Conservation (phyloP, 2,329 filamentous ascomycete genomes). For the Pseudogymnoascus sp. region DNA sequence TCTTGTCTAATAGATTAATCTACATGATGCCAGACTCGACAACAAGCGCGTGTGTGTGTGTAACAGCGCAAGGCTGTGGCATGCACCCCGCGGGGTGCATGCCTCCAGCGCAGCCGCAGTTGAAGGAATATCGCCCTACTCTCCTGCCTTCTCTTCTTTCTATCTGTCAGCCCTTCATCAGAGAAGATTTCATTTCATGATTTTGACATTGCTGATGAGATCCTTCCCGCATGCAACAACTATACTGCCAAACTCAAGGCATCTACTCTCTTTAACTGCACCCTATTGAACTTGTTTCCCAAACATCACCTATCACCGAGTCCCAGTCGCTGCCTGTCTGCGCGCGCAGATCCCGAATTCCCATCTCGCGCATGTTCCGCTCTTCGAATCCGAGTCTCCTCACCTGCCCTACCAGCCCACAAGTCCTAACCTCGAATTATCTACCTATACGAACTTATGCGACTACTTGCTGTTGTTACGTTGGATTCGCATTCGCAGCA, state of each 20-base stretch:
- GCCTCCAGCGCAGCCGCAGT: neutral
- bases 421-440: neutral
- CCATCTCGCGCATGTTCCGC: neutral
- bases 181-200: neutral
- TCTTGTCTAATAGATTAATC: neutral
- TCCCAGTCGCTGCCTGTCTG: slow-evolving; percentile 10
- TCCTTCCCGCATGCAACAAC: neutral
- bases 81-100: neutral
- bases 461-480: neutral
- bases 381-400: neutral
- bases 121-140: neutral
- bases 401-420: neutral
- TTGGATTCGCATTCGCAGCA: neutral
- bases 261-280: neutral
- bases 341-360: slow-evolving; percentile 12
- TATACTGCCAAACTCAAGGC: neutral
- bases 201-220: neutral
- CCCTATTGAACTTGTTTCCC: neutral
- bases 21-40: neutral
- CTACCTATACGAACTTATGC: neutral
- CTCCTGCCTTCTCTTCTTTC: neutral
- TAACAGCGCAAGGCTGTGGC: neutral
- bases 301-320: slow-evolving; percentile 16
- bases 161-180: neutral
- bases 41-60: neutral